Base-by-base conservation (phyloP, 345 rosid species). In the Cardiospermum halicacabum region DNA sequence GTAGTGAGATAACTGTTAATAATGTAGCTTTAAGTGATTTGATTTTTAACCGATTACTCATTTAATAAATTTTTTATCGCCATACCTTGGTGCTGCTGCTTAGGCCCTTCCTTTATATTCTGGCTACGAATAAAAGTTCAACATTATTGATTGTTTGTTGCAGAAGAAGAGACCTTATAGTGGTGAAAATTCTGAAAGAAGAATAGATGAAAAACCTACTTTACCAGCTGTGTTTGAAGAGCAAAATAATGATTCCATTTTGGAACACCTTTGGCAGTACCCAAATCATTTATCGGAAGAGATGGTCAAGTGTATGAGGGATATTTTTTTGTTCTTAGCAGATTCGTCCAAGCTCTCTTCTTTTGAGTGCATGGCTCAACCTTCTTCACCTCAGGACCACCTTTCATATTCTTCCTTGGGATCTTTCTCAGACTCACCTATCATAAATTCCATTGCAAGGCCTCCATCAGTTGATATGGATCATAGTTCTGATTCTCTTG, bases 291-390 rank as follows among this genome's bases (percentile, higher is more conserved):
- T 86, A 42, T 86, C 85, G 1, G 87, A 86, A 74, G 81, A 84
- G 78, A 86, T 86, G 92, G 70, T 86, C 56, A 37, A 59, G 62
- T 85, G 85, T 77, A 86, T 84, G 89, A 82, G 79, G 79, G 82
- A 84, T 66, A 86, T 82, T 56, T 86, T 80, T 66, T 53, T 82
- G 68, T 82, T 75, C 66, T 74, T 84, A 58, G 81, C 89, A 51
- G 81, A 78, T 74, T 77, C 87, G 18, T 77, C 84, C 18, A 73
- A 72, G 69, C 64, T 64, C 45, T 57, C 78, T 54, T 80, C 79
- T 43, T 67, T 77, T 4, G 72, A 73, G 62, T 30, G 49, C 32
- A 42, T 45, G 67, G 75, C 76, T 51, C 70, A 76, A 39, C 76
- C 79, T 12, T 67, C 76, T 64, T 78, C 88, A 25, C 77, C 83